Evolutionary conservation across 495 filamentous ascomycete genomes (phyloP).

Genomic region (Aspergillus sclerotioniger): DNA sequence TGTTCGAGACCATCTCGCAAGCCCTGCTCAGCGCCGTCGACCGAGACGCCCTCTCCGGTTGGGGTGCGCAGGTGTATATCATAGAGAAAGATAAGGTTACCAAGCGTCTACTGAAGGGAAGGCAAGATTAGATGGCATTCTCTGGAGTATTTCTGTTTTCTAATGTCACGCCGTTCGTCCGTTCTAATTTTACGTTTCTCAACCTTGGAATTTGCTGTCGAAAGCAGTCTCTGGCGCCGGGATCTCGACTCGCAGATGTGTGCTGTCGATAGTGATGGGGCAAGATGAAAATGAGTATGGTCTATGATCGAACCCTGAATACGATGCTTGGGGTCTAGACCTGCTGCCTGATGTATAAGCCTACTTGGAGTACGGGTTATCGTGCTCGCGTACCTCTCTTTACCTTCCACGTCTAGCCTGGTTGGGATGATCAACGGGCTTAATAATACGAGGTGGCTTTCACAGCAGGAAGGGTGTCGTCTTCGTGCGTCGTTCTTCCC

Average conservation of each 20-base stretch:
- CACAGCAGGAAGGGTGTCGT: slow-evolving; percentile 14
- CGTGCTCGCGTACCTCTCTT: neutral
- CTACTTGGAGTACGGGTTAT: neutral
- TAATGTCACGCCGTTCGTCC: slow-evolving; percentile 11
- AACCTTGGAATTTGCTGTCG: neutral
- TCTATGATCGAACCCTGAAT: neutral
- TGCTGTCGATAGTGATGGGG: slow-evolving; percentile 6
- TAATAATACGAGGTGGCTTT: too few species aligned
- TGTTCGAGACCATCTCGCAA: slow-evolving; percentile 98
- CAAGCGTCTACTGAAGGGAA: slow-evolving; percentile 93
- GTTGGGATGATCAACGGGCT: too few species aligned
- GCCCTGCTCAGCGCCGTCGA: slow-evolving; percentile 95
- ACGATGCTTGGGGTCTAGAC: neutral
- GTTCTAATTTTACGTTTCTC: slow-evolving; percentile 2
- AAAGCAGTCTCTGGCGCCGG: slow-evolving; percentile 11
- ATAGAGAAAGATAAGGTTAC: slow-evolving; percentile 99
- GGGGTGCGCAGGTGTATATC: slow-evolving; percentile 98
- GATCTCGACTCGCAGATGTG: slow-evolving; percentile 32
- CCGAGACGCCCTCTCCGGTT: slow-evolving; percentile 92
- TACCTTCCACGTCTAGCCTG: too few species aligned
- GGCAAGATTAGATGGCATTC: slow-evolving; percentile 56
- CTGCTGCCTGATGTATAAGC: neutral
- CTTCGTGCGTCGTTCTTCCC: too few species aligned
- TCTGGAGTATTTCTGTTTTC: slow-evolving; percentile 15
- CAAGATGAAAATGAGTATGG: slow-evolving; percentile 1